A percentile compares a stretch with the other conserved stretches of the same genome.
phyloP scores from a whole-genome alignment of 1,284 basidiomycete genomes.

The Sanghuangporus weigelae region DNA sequence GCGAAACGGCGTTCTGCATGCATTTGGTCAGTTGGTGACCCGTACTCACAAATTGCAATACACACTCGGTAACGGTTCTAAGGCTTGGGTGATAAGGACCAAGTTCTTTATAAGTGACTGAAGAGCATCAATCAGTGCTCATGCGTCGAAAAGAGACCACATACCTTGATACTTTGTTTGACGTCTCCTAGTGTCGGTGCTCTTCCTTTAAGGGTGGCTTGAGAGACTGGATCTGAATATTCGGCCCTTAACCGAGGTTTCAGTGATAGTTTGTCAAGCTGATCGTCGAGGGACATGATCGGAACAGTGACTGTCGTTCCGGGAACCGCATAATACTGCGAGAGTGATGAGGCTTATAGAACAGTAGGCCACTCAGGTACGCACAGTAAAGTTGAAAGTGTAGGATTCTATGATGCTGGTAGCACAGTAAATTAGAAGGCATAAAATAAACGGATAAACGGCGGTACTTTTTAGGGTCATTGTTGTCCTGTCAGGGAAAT shows the following conservation, averaged over 20 bases:
- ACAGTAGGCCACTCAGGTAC: slow-evolving; percentile 5
- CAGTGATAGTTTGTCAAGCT: slow-evolving; percentile 17
- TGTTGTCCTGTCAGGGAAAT: slow-evolving; percentile 48
- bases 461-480: slow-evolving; percentile 71
- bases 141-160: neutral
- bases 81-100: slow-evolving; percentile 67
- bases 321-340: slow-evolving; percentile 21
- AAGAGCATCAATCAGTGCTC: neutral
- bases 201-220: slow-evolving; percentile 20
- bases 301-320: slow-evolving; percentile 21
- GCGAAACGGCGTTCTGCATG: slow-evolving; percentile 66
- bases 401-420: slow-evolving; percentile 76
- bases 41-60: neutral
- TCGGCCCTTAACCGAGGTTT: neutral
- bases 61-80: slow-evolving; percentile 73
- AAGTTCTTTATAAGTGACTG: slow-evolving; percentile 68
- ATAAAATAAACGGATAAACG: slow-evolving; percentile 15
- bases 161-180: slow-evolving; percentile 22
- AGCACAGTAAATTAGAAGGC: neutral
- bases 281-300: slow-evolving; percentile 21
- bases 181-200: slow-evolving; percentile 24
- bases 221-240: slow-evolving; percentile 17
- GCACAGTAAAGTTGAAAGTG: slow-evolving; percentile 73
- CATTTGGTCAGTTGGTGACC: neutral
- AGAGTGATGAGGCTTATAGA: neutral